Evolutionary conservation across 768 basidiomycete genomes (phyloP).

Genomic region (Fistulinella prunicolor): DNA sequence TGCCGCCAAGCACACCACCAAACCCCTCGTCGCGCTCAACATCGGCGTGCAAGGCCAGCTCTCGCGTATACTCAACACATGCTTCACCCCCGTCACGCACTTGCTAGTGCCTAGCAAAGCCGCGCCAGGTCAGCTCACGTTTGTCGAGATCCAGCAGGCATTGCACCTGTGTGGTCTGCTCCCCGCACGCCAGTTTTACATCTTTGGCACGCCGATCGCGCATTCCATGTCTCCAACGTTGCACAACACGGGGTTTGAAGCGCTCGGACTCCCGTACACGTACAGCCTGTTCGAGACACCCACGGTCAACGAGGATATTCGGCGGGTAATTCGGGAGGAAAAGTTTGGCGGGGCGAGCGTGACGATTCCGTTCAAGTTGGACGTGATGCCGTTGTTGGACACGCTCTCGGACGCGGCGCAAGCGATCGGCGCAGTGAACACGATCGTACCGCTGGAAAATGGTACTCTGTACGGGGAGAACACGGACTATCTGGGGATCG

Average conservation of each 20-base stretch:
- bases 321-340: conserved; percentile 54
- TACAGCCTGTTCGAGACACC: conserved; percentile 80
- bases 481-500: conserved; percentile 93
- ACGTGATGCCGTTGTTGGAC: conserved; percentile 82
- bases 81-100: conserved; percentile 90
- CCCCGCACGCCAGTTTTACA: conserved; percentile 71
- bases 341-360: conserved; percentile 95
- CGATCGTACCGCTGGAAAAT: conserved; percentile 57
- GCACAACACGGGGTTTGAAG: conserved; percentile 84
- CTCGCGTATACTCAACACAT: conserved; percentile 81
- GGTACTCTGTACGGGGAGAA: conserved; percentile 82
- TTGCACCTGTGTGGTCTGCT: conserved; percentile 78
- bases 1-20: conserved; percentile 52
- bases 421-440: conserved; percentile 93
- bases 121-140: conserved; percentile 91
- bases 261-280: conserved; percentile 78
- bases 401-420: conserved; percentile 75
- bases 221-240: conserved; percentile 91
- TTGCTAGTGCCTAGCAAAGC: conserved; percentile 80
- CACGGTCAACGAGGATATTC: conserved; percentile 62
- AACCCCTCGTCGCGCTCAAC: conserved; percentile 93
- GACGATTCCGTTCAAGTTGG: conserved; percentile 94
- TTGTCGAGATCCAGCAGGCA: conserved; percentile 80
- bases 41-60: conserved; percentile 89
- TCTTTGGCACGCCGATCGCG: conserved; percentile 86